Percentiles rank a stretch among this genome's conserved stretches.
Conservation (phyloP, 78 protist species). For the Guillardia theta region DNA sequence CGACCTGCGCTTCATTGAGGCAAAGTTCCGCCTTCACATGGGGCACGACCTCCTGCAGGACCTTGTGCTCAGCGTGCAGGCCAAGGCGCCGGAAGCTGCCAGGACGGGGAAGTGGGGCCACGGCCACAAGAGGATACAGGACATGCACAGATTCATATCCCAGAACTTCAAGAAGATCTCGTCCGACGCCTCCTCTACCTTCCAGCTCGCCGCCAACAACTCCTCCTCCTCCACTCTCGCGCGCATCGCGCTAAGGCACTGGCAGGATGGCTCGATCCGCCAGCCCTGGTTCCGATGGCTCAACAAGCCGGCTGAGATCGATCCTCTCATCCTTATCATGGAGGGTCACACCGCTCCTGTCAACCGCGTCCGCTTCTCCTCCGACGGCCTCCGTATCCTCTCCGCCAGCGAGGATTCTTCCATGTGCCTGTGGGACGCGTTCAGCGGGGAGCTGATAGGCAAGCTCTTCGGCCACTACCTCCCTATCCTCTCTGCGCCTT, state of each 20-base stretch:
- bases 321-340: not conserved
- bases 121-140: not conserved
- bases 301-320: not conserved
- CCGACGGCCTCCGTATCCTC: conserved; percentile 25
- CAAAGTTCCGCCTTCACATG: not conserved
- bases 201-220: not conserved
- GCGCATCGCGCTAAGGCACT: not conserved
- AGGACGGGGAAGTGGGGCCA: not conserved
- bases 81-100: conserved; percentile 24
- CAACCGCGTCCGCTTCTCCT: not conserved
- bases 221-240: not conserved
- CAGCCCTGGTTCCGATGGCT: conserved; percentile 34
- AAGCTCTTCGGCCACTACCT: not conserved
- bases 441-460: not conserved
- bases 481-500: not conserved
- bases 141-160: not conserved
- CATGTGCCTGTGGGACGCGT: conserved; percentile 16
- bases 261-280: not conserved
- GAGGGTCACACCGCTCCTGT: conserved; percentile 2
- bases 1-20: conserved; percentile 28
- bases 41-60: conserved; percentile 26
- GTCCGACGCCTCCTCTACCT: not conserved
- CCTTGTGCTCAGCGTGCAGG: not conserved
- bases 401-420: not conserved
- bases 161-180: not conserved